Base-by-base conservation (phyloP, 345 rosid species). In the Kandelia obovata region DNA sequence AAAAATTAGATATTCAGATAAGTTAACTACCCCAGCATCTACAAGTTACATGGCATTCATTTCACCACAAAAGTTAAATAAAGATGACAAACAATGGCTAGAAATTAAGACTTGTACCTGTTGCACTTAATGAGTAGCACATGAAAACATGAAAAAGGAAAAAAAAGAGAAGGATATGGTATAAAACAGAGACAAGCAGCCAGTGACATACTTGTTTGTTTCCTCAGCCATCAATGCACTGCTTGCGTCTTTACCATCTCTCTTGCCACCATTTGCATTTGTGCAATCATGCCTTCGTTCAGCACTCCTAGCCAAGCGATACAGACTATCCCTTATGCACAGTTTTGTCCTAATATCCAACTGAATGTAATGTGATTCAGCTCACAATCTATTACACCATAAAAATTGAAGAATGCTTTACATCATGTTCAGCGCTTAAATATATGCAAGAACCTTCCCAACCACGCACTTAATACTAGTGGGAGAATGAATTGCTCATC, bases 241-340 rank as follows among this genome's bases (percentile, higher is more conserved):
- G 58, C 70, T 70, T 20, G 69, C 63, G 20, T 79, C 84, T 68
- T 69, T 71, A 58, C 75, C 88, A 72, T 74, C 86, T 75, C 73
- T 67, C 62, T 70, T 71, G 67, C 79, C 78, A 69, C 72, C 83
- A 75, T 62, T 80, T 70, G 81, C 71, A 71, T 71, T 79, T 61
- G 55, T 64, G 71, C 81, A 81, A 49, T 74, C 78, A 68, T 92
- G 90, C 66, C 98, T 83, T 78, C 87, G 96, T 70, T 87, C 93
- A 59, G 98, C 96, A 68, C 98, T 92, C 82, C 83, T 80, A 68
- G 96, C 98, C 79, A 92, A 83, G 68, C 98, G 96, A 77, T 87
- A 92, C 67, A 92, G 81, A 78, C 96, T 90, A 72, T 90, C 98
- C 78, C 98, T 83, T 82, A 90, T 90, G 83, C 96, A 89, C 62